phyloP scores from a whole-genome alignment of 2,329 filamentous ascomycete species.

The Aureobasidium sp. region DNA sequence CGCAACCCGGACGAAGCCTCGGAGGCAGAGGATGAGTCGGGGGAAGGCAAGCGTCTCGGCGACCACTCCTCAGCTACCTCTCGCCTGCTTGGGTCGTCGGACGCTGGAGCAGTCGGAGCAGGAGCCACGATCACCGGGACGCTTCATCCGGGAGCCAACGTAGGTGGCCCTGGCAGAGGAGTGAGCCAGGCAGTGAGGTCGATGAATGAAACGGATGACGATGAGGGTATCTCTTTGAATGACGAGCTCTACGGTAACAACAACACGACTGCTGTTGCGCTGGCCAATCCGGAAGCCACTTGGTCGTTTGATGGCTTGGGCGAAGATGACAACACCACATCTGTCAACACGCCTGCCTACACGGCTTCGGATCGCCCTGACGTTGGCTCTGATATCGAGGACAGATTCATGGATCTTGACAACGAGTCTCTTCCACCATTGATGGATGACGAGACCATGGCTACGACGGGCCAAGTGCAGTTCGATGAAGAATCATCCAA shows the following conservation, averaged over 20 bases:
- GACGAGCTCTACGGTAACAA: conserved; percentile 1
- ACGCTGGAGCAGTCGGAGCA: conserved; percentile 73
- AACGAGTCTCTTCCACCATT: not conserved
- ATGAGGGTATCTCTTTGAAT: conserved; percentile 1
- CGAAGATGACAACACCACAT: not conserved
- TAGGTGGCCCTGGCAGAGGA: conserved; percentile 12
- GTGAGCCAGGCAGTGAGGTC: conserved; percentile 12
- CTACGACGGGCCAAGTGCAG: not conserved
- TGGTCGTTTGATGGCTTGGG: conserved; percentile 3
- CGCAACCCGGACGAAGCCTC: conserved; percentile 39
- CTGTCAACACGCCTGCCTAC: conserved; percentile 4
- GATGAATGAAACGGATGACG: conserved; percentile 11
- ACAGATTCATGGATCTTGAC: not conserved
- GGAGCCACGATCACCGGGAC: conserved; percentile 29
- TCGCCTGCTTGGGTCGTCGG: conserved; percentile 87
- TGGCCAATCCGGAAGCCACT: not conserved
- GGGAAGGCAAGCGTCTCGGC: conserved; percentile 62
- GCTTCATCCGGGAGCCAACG: conserved; percentile 12
- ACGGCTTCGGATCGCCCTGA: conserved; percentile 1
- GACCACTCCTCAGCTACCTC: conserved; percentile 78
- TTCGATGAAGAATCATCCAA: not conserved
- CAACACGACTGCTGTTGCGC: not conserved
- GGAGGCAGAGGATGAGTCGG: conserved; percentile 37
- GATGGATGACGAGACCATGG: not conserved
- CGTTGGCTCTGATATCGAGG: not conserved